Conservation (phyloP, 2,329 filamentous ascomycete genomes). For the Cephalotrichum gorgonifer region DNA sequence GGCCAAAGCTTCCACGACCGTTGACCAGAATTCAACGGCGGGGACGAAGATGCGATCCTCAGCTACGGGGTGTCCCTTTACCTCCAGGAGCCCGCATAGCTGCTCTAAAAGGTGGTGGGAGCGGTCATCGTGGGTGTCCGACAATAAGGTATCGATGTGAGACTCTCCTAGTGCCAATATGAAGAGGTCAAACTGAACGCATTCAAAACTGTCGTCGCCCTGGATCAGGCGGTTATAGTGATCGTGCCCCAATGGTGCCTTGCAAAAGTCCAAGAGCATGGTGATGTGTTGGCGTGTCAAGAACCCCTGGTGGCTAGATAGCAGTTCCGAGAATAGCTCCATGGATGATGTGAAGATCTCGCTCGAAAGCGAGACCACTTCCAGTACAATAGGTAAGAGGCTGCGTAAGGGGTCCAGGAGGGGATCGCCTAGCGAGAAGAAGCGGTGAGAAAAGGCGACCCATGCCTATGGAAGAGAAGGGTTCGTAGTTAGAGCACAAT, state of each 20-base stretch:
- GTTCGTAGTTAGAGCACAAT: not conserved
- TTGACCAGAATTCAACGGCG: slow-evolving; percentile 72
- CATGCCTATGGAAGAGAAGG: not conserved
- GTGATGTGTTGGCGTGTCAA: slow-evolving; percentile 48
- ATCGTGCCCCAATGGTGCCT: slow-evolving; percentile 46
- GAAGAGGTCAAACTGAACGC: slow-evolving; percentile 54
- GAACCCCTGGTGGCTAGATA: slow-evolving; percentile 55
- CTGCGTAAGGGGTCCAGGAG: slow-evolving; percentile 49
- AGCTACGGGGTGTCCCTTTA: slow-evolving; percentile 55
- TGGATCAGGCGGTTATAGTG: slow-evolving; percentile 44
- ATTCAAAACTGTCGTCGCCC: slow-evolving; percentile 54
- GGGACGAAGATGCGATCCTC: slow-evolving; percentile 68
- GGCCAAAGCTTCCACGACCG: slow-evolving; percentile 59
- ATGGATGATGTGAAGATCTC: slow-evolving; percentile 50
- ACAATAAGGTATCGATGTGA: slow-evolving; percentile 44
- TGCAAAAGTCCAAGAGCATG: slow-evolving; percentile 47
- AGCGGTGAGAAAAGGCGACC: not conserved
- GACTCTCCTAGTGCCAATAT: slow-evolving; percentile 61
- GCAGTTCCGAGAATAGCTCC: slow-evolving; percentile 54
- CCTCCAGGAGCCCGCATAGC: slow-evolving; percentile 55
- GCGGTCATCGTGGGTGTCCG: slow-evolving; percentile 38
- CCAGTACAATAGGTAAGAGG: slow-evolving; percentile 48
- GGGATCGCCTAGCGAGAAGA: slow-evolving; percentile 42
- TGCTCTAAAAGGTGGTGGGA: slow-evolving; percentile 43
- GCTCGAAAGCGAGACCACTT: slow-evolving; percentile 31